A percentile compares a stretch with the other conserved stretches of the same genome.
Evolutionary conservation across 2,329 filamentous ascomycete genomes (phyloP).

Genomic region (Pseudovirgaria hyperparasitica): DNA sequence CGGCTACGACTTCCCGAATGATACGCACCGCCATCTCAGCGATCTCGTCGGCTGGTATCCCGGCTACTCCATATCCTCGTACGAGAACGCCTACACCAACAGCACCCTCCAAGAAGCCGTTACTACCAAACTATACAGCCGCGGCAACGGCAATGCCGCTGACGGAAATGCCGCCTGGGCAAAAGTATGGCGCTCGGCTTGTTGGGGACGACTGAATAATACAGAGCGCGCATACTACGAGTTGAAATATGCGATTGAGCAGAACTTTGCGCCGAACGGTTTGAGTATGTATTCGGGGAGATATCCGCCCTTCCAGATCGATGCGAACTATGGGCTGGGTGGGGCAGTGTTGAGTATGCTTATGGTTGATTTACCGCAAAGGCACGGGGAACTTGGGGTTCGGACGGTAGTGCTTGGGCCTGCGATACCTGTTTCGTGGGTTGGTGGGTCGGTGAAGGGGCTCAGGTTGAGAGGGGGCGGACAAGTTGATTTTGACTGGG

Average conservation of each 20-base stretch:
- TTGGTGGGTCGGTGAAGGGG: conserved; percentile 30
- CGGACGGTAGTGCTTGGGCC: conserved; percentile 33
- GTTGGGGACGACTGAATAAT: conserved; percentile 43
- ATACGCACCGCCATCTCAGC: conserved; percentile 42
- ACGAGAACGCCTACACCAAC: conserved; percentile 29
- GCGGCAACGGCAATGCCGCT: conserved; percentile 32
- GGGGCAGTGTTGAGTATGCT: conserved; percentile 40
- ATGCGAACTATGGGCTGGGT: conserved; percentile 43
- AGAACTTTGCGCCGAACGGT: conserved; percentile 39
- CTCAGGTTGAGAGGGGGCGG: conserved; percentile 33
- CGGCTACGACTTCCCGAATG: conserved; percentile 28
- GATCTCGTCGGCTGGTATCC: conserved; percentile 46
- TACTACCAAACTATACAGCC: conserved; percentile 30
- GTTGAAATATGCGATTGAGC: conserved; percentile 34
- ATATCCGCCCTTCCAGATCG: conserved; percentile 42
- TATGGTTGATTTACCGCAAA: conserved; percentile 34
- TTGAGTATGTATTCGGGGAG: conserved; percentile 38
- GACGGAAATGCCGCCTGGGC: conserved; percentile 45
- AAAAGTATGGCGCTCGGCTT: conserved; percentile 45
- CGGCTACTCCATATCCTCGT: conserved; percentile 35
- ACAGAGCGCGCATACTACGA: conserved; percentile 36
- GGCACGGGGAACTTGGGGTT: conserved; percentile 2
- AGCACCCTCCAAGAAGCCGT: conserved; percentile 33
- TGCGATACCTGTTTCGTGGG: conserved; percentile 35
- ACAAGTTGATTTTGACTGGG: conserved; percentile 32